These are phyloP conservation scores for Viridothelium virens DNA, from an alignment of 495 filamentous ascomycete genomes.

Conservation along the genomic window DNA sequence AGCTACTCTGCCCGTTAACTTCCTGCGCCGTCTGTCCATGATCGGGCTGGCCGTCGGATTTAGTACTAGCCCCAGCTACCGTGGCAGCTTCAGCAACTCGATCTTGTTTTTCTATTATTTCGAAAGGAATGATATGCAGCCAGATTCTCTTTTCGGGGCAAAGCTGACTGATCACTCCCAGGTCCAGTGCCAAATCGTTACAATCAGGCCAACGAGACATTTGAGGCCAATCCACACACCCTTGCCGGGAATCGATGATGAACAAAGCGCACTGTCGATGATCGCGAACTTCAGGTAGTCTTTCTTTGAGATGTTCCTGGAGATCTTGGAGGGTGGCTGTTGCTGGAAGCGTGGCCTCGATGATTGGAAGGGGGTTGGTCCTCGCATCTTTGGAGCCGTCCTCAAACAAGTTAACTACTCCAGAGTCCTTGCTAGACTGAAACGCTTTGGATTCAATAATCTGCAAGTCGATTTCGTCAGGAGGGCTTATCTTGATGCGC, in stretches of 20 bases:
- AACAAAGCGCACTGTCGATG: neutral
- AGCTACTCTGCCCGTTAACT: neutral
- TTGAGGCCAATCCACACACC: neutral
- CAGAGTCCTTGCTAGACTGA: conserved; percentile 23
- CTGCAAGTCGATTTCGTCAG: conserved; percentile 19
- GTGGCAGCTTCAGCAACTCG: neutral
- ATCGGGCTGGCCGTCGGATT: neutral
- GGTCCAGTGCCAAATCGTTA: neutral
- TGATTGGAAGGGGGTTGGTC: neutral
- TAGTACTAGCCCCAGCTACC: neutral
- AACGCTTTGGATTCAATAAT: conserved; percentile 29
- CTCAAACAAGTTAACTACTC: conserved; percentile 26
- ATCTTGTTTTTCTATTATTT: neutral
- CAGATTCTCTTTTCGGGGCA: neutral
- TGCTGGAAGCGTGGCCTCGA: neutral
- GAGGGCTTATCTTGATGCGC: neutral
- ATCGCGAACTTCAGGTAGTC: neutral
- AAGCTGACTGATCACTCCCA: neutral
- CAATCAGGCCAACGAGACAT: neutral
- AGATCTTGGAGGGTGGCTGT: neutral
- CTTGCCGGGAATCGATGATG: neutral
- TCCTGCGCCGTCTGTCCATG: neutral
- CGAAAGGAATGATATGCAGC: conserved; percentile 4
- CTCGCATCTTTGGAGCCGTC: neutral
- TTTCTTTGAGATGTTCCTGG: neutral